A percentile compares a stretch with the other conserved stretches of the same genome.
Evolutionary conservation across 1,284 basidiomycete genomes (phyloP).

Genomic region (Mycosarcoma maydis): DNA sequence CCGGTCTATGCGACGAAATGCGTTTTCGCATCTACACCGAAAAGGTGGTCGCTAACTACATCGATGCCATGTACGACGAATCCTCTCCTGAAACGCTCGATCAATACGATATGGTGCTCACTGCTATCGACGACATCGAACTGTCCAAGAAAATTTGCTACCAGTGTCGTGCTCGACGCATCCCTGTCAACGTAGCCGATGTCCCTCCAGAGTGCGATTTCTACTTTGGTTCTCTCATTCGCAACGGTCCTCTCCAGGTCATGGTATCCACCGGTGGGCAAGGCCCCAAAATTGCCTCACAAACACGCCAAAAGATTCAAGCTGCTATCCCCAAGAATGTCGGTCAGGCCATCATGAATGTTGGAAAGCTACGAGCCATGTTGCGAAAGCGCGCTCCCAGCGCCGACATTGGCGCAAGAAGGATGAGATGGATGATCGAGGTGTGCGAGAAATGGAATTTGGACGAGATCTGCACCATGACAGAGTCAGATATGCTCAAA

Average conservation of each 20-base stretch:
- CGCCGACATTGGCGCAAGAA: constrained; percentile 75
- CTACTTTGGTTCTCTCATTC: constrained; percentile 94
- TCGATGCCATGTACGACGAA: constrained; percentile 66
- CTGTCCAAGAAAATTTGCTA: constrained; percentile 78
- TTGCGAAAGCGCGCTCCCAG: constrained; percentile 81
- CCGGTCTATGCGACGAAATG: constrained; percentile 62
- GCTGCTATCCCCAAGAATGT: constrained; percentile 76
- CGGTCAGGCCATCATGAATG: constrained; percentile 81
- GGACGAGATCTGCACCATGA: constrained; percentile 77
- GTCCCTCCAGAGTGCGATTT: constrained; percentile 91
- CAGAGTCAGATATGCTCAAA: constrained; percentile 69
- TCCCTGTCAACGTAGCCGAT: constrained; percentile 96
- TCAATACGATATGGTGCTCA: constrained; percentile 83
- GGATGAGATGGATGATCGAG: constrained; percentile 96
- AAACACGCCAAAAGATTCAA: constrained; percentile 80
- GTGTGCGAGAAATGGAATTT: constrained; percentile 86
- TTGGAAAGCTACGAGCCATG: constrained; percentile 77
- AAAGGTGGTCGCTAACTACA: constrained; percentile 49
- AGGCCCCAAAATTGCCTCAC: constrained; percentile 87
- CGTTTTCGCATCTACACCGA: constrained; percentile 53
- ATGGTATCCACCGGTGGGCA: constrained; percentile 96
- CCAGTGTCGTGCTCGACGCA: constrained; percentile 75
- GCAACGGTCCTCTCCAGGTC: constrained; percentile 88
- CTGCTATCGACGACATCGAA: constrained; percentile 86
- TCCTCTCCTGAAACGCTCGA: constrained; percentile 20